phyloP scores from a whole-genome alignment of 768 basidiomycete species.

The Leucosporidium scottii region DNA sequence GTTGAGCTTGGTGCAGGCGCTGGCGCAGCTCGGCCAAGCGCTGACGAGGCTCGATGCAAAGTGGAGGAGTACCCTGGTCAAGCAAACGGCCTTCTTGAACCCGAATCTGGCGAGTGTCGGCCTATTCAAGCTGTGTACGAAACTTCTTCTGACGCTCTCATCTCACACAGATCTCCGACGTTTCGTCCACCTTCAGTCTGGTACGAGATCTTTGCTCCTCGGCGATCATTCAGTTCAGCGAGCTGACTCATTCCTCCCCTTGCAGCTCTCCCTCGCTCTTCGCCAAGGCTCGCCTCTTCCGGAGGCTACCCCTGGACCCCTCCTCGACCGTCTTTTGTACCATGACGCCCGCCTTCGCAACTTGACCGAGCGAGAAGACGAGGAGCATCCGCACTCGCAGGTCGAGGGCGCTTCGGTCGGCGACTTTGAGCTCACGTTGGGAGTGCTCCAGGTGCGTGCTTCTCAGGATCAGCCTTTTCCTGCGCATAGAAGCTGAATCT shows the following conservation, averaged over 20 bases:
- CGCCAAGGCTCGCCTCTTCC: conserved; percentile 49
- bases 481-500: neutral
- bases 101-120: conserved; percentile 48
- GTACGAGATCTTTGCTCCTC: conserved; percentile 4
- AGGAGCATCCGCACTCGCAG: neutral
- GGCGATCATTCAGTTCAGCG: neutral
- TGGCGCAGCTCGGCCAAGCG: conserved; percentile 42
- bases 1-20: conserved; percentile 44
- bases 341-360: conserved; percentile 38
- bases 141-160: neutral
- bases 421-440: conserved; percentile 2
- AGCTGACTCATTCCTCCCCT: neutral
- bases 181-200: conserved; percentile 47
- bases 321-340: conserved; percentile 50
- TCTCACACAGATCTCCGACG: conserved; percentile 44
- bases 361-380: neutral
- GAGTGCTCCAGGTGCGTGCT: conserved; percentile 3
- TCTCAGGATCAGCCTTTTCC: too few species aligned
- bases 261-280: conserved; percentile 46
- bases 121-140: conserved; percentile 28
- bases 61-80: conserved; percentile 47
- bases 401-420: conserved; percentile 27
- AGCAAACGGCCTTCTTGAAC: conserved; percentile 51
- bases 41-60: conserved; percentile 47
- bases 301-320: conserved; percentile 45